Evolutionary conservation across 2,329 filamentous ascomycete species (phyloP).

Genomic region (Alternaria metachromatica): DNA sequence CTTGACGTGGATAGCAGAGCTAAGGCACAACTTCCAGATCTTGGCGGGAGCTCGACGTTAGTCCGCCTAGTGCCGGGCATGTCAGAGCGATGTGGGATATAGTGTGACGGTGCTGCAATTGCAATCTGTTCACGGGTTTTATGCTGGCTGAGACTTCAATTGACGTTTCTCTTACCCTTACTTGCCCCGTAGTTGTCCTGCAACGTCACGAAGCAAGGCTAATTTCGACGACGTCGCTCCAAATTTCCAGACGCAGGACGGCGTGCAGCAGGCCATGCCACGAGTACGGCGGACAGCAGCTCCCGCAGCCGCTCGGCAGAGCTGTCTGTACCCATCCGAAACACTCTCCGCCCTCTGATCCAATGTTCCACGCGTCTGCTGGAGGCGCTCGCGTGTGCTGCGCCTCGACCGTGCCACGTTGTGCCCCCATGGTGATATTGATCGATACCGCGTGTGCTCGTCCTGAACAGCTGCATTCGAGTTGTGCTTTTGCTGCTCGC

Average conservation of each 20-base stretch:
- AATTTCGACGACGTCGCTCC: constrained; percentile 1
- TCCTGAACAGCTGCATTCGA: constrained; percentile 6
- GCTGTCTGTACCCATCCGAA: constrained; percentile 40
- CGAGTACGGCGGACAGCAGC: constrained; percentile 20
- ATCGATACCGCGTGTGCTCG: constrained; percentile 15
- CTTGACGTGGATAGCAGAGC: constrained; percentile 40
- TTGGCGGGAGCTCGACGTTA: constrained; percentile 16
- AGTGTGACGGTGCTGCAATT: neutral
- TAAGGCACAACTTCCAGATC: constrained; percentile 27
- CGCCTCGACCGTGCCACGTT: constrained; percentile 31
- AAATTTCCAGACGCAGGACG: constrained; percentile 15
- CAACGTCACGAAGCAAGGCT: neutral
- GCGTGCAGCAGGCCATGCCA: constrained; percentile 22
- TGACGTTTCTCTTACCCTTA: neutral
- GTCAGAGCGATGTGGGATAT: constrained; percentile 4
- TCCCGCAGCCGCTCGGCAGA: constrained; percentile 26
- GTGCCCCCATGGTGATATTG: constrained; percentile 23
- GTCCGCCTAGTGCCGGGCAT: constrained; percentile 8
- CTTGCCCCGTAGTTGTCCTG: neutral
- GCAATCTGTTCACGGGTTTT: neutral
- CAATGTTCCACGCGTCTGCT: constrained; percentile 38
- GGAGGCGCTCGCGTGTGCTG: constrained; percentile 40
- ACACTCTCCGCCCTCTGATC: constrained; percentile 34
- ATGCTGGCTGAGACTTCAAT: neutral
- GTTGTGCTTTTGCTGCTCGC: neutral